Base-by-base conservation (phyloP, 2,329 filamentous ascomycete genomes). In the Penicillium sp. region DNA sequence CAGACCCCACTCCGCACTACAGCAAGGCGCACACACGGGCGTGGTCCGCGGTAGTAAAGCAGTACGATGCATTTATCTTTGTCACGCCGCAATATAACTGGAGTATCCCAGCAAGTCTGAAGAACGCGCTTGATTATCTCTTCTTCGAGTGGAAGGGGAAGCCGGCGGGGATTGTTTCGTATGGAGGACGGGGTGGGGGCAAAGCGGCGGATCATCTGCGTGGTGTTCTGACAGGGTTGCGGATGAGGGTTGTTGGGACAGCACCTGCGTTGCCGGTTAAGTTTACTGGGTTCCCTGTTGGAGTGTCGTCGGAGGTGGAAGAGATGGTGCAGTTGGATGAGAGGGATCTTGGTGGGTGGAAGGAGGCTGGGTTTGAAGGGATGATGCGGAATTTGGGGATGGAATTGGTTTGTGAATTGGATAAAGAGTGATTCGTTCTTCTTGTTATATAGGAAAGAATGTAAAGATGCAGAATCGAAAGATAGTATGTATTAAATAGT, bases 61-160 rank as follows among this genome's bases (percentile, higher is more conserved):
- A 62, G 9, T 69, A 72, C 55, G 64, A 69, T 12, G 76, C 63
- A 0, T 78, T 76, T 45, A 72, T 79, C 50, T 77, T 79, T 52
- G 63, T 78, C 6, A 71, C 70, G 2, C 75, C 76, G 2, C 75
- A 75, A 38, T 86, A 86, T 65, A 86, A 87, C 72, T 80, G 73
- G 66, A 78, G 81, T 25, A 70, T 84, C 6, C 73, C 83, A 0
- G 82, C 78, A 0, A 77, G 73, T 7, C 69, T 82, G 46, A 87
- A 87, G 73, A 87, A 86, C 64, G 83, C 84, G 6, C 77, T 87
- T 53, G 84, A 87, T 66, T 86, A 84, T 63, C 75, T 87, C 0
- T 79, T 76, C 61, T 71, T 85, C 61, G 83, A 85, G 64, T 85
- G 82, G 80, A 76, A 69, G 25, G 80, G 78, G 9, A 85, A 85